Base-by-base conservation (phyloP, 345 rosid species). In the Sonneratia caseolaris region DNA sequence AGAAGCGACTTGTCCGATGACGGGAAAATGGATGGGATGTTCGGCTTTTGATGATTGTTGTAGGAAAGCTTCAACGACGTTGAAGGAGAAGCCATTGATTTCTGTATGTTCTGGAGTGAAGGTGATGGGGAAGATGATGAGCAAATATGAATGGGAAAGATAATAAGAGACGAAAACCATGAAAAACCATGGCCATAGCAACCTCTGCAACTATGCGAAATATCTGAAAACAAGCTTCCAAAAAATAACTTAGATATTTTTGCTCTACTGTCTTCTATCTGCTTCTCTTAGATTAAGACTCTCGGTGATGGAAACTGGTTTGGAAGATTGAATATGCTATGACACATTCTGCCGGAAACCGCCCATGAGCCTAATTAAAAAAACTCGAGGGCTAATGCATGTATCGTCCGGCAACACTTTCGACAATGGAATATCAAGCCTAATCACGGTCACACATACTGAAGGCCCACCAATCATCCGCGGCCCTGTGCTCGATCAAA, bases 41-140 rank as follows among this genome's bases (percentile, higher is more conserved):
- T 74, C 42, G 48, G n/a, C 65, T 67, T 21, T 42, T 37, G 37
- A 49, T 74, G 43, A 59, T 45, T 72, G 73, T 69, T 68, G 75
- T 68, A 77, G 62, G 81, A 35, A 15, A 79, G 72, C 16, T 70
- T 76, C 0, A 80, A 61, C 53, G 77, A 73, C 36, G 81, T 70
- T 7, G 84, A 71, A 66, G 80, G 45, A 79, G 79, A 70, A 79
- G 86, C 79, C 84, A 80, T 80, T 27, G 70, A 8, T 57, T 38
- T 42, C 27, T 7, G 8, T 57, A 32, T 9, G 10, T 42, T 22
- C 37, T 53, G n/a, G 6, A 53, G 22, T 53, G 59, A 53, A 53
- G 59, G 18, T 53, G 16, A 12, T 53, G 22, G 22, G 14, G 22
- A 53, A 53, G n/a, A 21, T 40, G 43, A 19, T 6, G 18, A 16